A percentile compares a stretch with the other conserved stretches of the same genome.
Conservation (phyloP, 148 eudicot species). For the Rhododendron henanense region DNA sequence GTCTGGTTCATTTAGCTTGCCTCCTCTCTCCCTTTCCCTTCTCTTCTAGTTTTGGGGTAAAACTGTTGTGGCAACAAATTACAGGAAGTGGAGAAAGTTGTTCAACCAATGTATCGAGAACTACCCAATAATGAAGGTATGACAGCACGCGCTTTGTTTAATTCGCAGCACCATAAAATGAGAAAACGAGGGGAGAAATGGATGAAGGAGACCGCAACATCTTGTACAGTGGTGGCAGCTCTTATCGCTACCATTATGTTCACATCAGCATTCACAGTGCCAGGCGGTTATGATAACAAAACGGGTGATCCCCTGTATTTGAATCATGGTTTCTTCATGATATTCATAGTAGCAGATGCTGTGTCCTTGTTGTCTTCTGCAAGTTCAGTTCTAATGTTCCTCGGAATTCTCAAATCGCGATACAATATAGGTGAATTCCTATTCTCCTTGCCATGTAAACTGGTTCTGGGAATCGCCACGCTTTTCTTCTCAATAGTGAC, state of each 20-base stretch:
- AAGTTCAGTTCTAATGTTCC: background rate
- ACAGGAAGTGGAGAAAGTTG: background rate
- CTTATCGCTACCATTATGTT: slow-evolving; percentile 1
- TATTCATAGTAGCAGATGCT: background rate
- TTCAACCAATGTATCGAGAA: background rate
- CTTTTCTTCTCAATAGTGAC: slow-evolving; percentile 3
- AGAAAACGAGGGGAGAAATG: background rate
- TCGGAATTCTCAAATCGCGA: background rate
- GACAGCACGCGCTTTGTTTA: background rate
- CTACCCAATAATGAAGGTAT: background rate
- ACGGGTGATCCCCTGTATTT: background rate
- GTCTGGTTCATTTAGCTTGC: background rate
- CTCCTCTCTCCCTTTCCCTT: background rate
- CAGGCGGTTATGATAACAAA: background rate
- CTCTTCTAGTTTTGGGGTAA: background rate
- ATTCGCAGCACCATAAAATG: background rate
- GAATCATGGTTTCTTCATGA: background rate
- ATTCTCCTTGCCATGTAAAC: background rate
- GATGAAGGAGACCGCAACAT: background rate
- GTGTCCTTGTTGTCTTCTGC: background rate
- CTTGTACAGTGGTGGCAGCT: slow-evolving; percentile 2
- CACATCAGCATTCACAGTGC: slow-evolving; percentile 4
- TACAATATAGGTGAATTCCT: background rate
- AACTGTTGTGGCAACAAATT: background rate
- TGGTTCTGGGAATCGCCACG: background rate